phyloP scores from a whole-genome alignment of 164 flowering plant species.

The Cinnamomum micranthum region DNA sequence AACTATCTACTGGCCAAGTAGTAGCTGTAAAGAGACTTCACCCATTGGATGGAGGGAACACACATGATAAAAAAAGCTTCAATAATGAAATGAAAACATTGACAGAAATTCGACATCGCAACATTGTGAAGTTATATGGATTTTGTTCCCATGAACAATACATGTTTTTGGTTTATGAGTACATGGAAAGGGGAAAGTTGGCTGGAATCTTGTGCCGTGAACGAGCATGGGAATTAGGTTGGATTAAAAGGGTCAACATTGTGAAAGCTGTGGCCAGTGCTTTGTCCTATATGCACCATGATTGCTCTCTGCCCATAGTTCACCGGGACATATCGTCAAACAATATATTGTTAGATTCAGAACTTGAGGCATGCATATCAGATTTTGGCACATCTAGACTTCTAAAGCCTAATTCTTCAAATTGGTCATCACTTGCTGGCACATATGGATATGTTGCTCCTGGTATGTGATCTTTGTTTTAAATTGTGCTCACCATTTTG shows the following conservation, averaged over 20 bases:
- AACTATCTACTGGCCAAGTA: constrained; percentile 15
- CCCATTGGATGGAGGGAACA: constrained; percentile 20
- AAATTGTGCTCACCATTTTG: no score
- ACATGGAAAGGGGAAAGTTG: constrained; percentile 48
- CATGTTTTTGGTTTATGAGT: constrained; percentile 56
- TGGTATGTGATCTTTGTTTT: no score
- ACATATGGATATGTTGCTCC: constrained; percentile 9
- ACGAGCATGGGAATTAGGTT: constrained; percentile 11
- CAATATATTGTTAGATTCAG: constrained; percentile 1
- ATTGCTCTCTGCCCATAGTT: not conserved
- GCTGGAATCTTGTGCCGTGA: constrained; percentile 30
- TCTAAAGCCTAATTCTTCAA: not conserved
- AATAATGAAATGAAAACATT: constrained; percentile 47
- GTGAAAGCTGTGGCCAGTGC: not conserved
- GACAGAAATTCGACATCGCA: constrained; percentile 52
- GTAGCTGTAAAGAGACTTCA: constrained; percentile 27
- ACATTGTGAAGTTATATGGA: constrained; percentile 55
- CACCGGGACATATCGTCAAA: constrained; percentile 1
- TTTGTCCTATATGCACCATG: constrained; percentile 3
- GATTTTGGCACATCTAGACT: constrained; percentile 5
- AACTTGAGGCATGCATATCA: constrained; percentile 1
- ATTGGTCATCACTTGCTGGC: constrained; percentile 9
- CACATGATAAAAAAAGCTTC: constrained; percentile 26
- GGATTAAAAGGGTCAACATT: constrained; percentile 1
- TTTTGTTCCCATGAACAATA: constrained; percentile 35